Base-by-base conservation (phyloP, 441 rosid species). In the Euphorbia corollata region DNA sequence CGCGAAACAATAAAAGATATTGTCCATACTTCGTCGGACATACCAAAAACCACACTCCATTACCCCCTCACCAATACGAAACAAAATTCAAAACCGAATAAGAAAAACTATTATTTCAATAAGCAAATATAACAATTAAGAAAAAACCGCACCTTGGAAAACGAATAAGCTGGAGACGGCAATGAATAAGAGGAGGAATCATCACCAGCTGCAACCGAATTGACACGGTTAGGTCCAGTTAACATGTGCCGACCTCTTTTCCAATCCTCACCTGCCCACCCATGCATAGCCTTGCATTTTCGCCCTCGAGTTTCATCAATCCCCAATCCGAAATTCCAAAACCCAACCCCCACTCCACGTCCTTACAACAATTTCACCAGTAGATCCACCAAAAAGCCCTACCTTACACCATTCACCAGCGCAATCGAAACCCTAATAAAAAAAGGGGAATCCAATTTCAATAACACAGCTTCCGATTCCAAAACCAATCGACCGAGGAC, bases 261-360 rank as follows among this genome's bases (percentile, higher is more conserved):
- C 78, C 82, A 68, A 80, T 76, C 78, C 78, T 79, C 83, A 78
- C 76, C 81, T 72, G 75, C 82, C 68, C 76, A 74, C 77, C 86
- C 83, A 83, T 80, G 92, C 89, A 83, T 81, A 83, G 84, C 86
- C 86, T 80, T 68, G 84, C 92, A 85, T 87, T 86, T 84, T 83
- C 78, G 68, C 87, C 78, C 62, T 67, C 78, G 75, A 77, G 73
- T 74, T 83, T 85, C 83, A 84, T 84, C 82, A 82, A 77, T 74
- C 73, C 74, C 69, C 32, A 39, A 16, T n/a, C 59, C 75, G 64
- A 54, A 71, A 65, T 67, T 61, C 63, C 32, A 16, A 66, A 48
- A 51, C 15, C 2, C 65, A 20, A 67, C 23, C 53, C 67, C 75
- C 50, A 23, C 45, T 18, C 45, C 65, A 27, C n/a, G n/a, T n/a